Percentiles rank a stretch among this genome's conserved stretches.
These are phyloP conservation scores for Trametes sanguinea DNA, from an alignment of 768 basidiomycete genomes.

Conservation along the genomic window DNA sequence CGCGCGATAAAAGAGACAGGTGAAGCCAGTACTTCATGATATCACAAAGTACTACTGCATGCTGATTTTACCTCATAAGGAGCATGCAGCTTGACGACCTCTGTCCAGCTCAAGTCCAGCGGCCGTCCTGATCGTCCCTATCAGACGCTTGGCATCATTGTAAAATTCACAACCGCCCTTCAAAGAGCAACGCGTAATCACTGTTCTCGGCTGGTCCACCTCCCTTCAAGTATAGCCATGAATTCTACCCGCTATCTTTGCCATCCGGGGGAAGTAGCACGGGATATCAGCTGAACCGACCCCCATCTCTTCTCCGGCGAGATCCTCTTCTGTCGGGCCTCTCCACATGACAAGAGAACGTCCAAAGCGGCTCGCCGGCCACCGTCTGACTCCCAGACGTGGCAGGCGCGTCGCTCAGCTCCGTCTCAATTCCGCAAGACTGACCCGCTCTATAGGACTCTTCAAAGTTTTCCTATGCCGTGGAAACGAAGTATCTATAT, in stretches of 20 bases:
- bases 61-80: no score
- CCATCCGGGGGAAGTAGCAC: neutral
- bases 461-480: neutral
- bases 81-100: no score
- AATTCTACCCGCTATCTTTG: conserved; percentile 5
- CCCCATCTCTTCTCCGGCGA: neutral
- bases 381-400: neutral
- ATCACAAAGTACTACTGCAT: no score
- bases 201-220: neutral
- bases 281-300: neutral
- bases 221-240: neutral
- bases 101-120: no score
- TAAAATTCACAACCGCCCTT: no score
- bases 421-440: neutral
- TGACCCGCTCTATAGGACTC: neutral
- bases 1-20: no score
- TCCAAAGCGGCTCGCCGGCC: neutral
- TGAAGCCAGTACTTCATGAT: no score
- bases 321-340: neutral
- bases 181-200: no score
- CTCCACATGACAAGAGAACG: conserved; percentile 6
- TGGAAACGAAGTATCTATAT: neutral
- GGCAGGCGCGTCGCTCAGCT: neutral
- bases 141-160: no score
- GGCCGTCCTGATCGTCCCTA: no score